A percentile compares a stretch with the other conserved stretches of the same genome.
Evolutionary conservation across 2,329 filamentous ascomycete genomes (phyloP).

Genomic region (Rutstroemia sp.): DNA sequence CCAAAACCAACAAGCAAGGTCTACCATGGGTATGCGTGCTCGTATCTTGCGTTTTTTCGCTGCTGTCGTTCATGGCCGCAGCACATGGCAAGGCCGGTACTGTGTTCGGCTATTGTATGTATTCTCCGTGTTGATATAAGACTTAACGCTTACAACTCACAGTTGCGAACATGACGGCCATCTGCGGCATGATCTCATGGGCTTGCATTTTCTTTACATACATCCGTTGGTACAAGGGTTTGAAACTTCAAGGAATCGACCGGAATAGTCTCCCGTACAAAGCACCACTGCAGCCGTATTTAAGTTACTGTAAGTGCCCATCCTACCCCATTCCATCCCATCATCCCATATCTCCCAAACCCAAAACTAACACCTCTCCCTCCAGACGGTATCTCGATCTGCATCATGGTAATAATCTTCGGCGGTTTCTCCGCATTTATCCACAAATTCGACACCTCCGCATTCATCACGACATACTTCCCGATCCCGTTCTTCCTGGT

Average conservation of each 20-base stretch:
- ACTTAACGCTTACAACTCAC: too few relatives aligned
- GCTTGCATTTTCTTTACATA: background rate
- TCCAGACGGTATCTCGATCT: background rate
- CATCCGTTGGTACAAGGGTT: background rate
- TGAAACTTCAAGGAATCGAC: background rate
- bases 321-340: background rate
- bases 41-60: slow-evolving; percentile 31
- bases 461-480: background rate
- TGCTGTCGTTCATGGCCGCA: background rate
- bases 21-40: slow-evolving; percentile 47
- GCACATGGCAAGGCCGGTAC: background rate
- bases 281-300: background rate
- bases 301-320: background rate
- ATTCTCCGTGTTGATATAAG: background rate
- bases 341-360: background rate
- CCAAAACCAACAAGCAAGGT: slow-evolving; percentile 51
- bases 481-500: background rate
- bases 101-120: background rate
- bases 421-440: background rate
- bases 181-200: background rate
- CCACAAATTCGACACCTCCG: background rate
- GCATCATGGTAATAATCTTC: background rate
- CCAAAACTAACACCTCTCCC: background rate
- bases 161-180: background rate
- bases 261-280: background rate